phyloP scores from a whole-genome alignment of 192 early-diverging fungal species.

The Dissophora ornata region DNA sequence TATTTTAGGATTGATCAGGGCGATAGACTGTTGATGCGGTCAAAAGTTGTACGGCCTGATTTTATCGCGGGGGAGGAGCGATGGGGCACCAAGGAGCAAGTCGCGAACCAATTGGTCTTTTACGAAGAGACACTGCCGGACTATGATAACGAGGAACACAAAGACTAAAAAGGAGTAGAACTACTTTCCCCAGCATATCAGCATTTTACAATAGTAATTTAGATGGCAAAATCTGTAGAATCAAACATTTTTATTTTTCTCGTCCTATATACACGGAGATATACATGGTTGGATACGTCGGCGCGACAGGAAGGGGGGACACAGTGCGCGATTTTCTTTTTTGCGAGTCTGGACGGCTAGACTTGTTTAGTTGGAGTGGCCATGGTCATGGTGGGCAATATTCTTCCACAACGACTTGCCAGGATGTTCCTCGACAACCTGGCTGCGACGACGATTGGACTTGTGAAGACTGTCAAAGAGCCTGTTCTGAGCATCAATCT shows the following conservation, averaged over 20 bases:
- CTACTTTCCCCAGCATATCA: no score
- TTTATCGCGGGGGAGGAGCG: constrained; percentile 52
- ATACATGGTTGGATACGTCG: no score
- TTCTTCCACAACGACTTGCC: constrained; percentile 50
- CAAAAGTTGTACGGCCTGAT: constrained; percentile 46
- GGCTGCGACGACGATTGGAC: constrained; percentile 12
- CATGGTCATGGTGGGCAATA: background rate
- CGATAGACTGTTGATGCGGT: constrained; percentile 47
- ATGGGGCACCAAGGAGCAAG: constrained; percentile 45
- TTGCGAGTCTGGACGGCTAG: no score
- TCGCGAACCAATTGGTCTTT: constrained; percentile 21
- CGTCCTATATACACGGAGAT: background rate
- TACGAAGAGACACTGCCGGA: background rate
- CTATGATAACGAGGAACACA: background rate
- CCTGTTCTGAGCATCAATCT: constrained; percentile 53
- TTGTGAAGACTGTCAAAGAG: constrained; percentile 67
- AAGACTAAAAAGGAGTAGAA: no score
- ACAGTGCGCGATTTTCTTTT: no score
- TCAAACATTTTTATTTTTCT: background rate
- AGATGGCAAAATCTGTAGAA: no score
- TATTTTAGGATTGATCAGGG: constrained; percentile 50
- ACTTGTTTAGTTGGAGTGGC: background rate
- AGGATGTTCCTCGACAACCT: background rate
- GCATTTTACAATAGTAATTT: no score
- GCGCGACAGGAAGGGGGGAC: no score